Conservation (phyloP, 73 alveolate species). For the Tetrahymena borealis region DNA sequence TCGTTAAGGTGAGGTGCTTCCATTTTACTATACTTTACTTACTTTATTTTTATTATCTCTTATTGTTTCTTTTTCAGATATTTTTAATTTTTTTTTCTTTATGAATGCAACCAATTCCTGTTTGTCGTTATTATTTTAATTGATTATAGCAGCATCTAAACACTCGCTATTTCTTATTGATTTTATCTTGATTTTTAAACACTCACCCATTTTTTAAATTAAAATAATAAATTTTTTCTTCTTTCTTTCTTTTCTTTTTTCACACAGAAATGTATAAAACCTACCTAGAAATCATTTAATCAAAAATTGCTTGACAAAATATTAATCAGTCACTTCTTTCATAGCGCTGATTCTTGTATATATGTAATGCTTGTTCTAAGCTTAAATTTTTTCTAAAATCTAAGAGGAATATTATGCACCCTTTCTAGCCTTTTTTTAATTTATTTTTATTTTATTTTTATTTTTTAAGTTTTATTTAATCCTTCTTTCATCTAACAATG, state of each 20-base stretch:
- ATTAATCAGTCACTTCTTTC: neutral
- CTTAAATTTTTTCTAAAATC: too few species aligned
- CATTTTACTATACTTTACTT: neutral
- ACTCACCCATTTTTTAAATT: neutral
- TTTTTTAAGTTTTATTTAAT: neutral
- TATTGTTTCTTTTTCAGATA: neutral
- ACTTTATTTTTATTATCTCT: neutral
- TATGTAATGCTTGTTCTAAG: too few species aligned
- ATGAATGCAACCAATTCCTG: neutral
- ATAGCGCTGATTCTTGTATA: too few species aligned
- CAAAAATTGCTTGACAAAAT: neutral
- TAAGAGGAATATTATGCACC: neutral
- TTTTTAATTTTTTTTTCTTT: neutral
- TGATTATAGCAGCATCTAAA: neutral
- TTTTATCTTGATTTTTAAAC: neutral
- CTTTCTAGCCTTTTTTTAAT: neutral
- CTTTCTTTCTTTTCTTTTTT: neutral
- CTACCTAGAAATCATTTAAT: neutral
- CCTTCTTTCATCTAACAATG: neutral
- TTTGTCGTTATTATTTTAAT: neutral
- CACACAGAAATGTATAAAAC: neutral
- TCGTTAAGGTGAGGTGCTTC: constrained; percentile 35
- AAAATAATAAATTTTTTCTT: neutral
- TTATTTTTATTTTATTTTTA: neutral
- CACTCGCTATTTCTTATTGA: neutral